Conservation (phyloP, 352 stramenopile species). For the Phytophthora rubi region DNA sequence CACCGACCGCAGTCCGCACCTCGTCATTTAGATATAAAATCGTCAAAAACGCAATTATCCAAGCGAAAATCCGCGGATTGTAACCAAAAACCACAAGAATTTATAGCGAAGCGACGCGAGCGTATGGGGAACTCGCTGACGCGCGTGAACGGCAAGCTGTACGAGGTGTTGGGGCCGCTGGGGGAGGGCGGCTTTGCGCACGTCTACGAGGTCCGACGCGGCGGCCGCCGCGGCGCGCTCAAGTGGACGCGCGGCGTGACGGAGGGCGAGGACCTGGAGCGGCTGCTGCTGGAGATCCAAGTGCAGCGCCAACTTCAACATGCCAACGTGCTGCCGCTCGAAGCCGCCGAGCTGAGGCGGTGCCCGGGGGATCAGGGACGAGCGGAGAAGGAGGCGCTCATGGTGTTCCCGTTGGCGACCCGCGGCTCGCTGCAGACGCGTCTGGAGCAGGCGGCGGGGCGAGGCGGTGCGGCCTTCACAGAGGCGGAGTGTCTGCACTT, state of each 20-base stretch:
- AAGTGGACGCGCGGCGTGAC: slow-evolving; percentile 69
- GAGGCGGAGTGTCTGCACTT: slow-evolving; percentile 57
- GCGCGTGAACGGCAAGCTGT: slow-evolving; percentile 65
- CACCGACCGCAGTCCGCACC: neutral
- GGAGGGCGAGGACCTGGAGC: slow-evolving; percentile 62
- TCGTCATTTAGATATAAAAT: slow-evolving; percentile 8
- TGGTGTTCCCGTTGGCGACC: slow-evolving; percentile 64
- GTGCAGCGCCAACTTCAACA: slow-evolving; percentile 69
- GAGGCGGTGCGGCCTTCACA: slow-evolving; percentile 43
- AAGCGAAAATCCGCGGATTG: neutral
- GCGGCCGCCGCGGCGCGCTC: slow-evolving; percentile 51
- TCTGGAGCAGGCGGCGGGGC: slow-evolving; percentile 41
- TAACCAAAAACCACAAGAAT: neutral
- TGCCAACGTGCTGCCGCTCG: slow-evolving; percentile 56
- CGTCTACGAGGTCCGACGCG: slow-evolving; percentile 63
- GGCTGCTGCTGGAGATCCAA: slow-evolving; percentile 73
- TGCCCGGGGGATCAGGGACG: neutral
- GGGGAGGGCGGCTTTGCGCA: slow-evolving; percentile 77
- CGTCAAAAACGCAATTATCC: neutral
- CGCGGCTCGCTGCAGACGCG: slow-evolving; percentile 65
- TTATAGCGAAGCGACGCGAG: neutral
- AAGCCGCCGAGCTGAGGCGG: slow-evolving; percentile 56
- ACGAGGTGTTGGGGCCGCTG: slow-evolving; percentile 56
- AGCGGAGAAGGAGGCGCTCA: slow-evolving; percentile 56
- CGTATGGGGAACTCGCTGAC: slow-evolving; percentile 67